Conservation (phyloP, 2,329 filamentous ascomycete species). For the Aspergillus sojae region DNA sequence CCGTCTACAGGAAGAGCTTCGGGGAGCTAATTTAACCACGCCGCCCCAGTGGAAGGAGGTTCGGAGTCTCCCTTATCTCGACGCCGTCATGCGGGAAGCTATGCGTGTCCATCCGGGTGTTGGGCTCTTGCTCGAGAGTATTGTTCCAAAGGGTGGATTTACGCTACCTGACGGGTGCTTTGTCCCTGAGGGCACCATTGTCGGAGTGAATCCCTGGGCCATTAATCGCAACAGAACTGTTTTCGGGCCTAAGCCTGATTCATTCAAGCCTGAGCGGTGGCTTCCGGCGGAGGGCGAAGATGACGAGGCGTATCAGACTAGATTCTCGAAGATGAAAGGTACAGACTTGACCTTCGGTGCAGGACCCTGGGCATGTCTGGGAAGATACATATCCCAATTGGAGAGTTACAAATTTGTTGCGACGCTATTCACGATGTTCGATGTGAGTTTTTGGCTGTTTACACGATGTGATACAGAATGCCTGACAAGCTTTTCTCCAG, state of each 20-base stretch:
- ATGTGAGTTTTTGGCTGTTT: slow-evolving; percentile 14
- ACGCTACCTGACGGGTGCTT: slow-evolving; percentile 24
- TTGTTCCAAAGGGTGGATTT: slow-evolving; percentile 26
- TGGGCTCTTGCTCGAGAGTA: slow-evolving; percentile 26
- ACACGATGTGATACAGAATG: too few relatives aligned
- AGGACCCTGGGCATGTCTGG: slow-evolving; percentile 58
- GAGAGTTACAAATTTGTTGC: slow-evolving; percentile 64
- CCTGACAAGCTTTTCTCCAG: neutral
- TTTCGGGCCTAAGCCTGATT: slow-evolving; percentile 26
- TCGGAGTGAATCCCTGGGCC: slow-evolving; percentile 37
- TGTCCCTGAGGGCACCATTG: slow-evolving; percentile 30
- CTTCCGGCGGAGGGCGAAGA: slow-evolving; percentile 19
- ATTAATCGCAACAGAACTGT: slow-evolving; percentile 26
- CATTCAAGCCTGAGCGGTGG: slow-evolving; percentile 29
- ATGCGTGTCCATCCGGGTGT: slow-evolving; percentile 29
- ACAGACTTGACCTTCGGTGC: slow-evolving; percentile 51
- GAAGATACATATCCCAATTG: slow-evolving; percentile 56
- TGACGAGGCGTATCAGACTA: slow-evolving; percentile 13
- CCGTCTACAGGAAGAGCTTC: slow-evolving; percentile 48
- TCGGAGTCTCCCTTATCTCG: slow-evolving; percentile 30
- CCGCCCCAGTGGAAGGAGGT: slow-evolving; percentile 30
- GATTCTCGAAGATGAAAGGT: slow-evolving; percentile 24
- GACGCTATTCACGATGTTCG: slow-evolving; percentile 44
- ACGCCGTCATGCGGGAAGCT: slow-evolving; percentile 33
- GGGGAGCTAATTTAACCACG: slow-evolving; percentile 41